Evolutionary conservation across 805 yeast species (phyloP).

Genomic region (Scheffersomyces amazonensis): DNA sequence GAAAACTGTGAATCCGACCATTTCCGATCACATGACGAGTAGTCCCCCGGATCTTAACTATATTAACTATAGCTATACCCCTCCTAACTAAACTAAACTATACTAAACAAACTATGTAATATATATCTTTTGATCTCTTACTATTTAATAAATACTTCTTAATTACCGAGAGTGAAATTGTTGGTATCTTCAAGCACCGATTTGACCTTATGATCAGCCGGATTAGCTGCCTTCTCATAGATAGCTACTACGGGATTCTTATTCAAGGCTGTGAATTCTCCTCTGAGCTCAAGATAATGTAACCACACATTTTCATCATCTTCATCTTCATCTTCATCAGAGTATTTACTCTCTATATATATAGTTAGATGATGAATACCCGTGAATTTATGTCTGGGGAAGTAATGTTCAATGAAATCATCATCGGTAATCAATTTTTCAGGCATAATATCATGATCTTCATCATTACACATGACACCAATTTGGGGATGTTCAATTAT

Average conservation of each 20-base stretch:
- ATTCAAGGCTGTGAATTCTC: constrained; percentile 55
- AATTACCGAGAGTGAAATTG: constrained; percentile 5
- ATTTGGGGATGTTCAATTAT: constrained; percentile 61
- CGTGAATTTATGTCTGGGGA: constrained; percentile 73
- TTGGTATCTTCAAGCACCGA: constrained; percentile 1
- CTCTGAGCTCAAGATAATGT: constrained; percentile 76
- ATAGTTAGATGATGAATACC: constrained; percentile 66
- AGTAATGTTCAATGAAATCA: constrained; percentile 74
- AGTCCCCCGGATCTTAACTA: too few relatives aligned
- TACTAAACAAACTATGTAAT: too few relatives aligned
- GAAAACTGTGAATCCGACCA: too few relatives aligned
- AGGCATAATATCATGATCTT: constrained; percentile 38
- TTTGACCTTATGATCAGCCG: constrained; percentile 71
- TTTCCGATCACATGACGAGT: too few relatives aligned
- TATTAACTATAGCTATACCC: too few relatives aligned
- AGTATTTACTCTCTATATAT: constrained; percentile 60
- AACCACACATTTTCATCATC: constrained; percentile 46
- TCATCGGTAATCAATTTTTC: constrained; percentile 28
- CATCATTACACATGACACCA: constrained; percentile 45
- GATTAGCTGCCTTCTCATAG: constrained; percentile 92
- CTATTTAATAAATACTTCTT: too few relatives aligned
- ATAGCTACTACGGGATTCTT: constrained; percentile 72
- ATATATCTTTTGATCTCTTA: too few relatives aligned
- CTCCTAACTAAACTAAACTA: too few relatives aligned
- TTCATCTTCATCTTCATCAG: constrained; percentile 47